Conservation (phyloP, 2,329 filamentous ascomycete species). For the Teratosphaeria pseudoeucalypti region DNA sequence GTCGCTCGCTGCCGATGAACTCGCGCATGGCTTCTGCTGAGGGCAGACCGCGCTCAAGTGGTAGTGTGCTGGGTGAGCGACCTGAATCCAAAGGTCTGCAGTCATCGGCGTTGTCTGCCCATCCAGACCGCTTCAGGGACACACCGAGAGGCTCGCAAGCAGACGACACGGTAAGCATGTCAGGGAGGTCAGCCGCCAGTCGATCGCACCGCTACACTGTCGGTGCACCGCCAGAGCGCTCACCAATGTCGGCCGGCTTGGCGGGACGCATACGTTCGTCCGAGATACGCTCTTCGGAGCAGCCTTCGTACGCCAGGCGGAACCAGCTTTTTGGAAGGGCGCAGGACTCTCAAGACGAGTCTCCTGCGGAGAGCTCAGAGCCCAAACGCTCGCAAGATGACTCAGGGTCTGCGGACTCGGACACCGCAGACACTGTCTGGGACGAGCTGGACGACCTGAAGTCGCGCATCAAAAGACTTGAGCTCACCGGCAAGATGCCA, state of each 20-base stretch:
- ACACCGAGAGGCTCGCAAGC: background rate
- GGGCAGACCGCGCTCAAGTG: constrained; percentile 12
- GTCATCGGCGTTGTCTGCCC: background rate
- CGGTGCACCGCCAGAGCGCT: constrained; percentile 7
- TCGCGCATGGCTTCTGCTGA: constrained; percentile 3
- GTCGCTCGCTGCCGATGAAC: constrained; percentile 7
- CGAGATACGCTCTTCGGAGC: constrained; percentile 14
- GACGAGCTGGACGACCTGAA: constrained; percentile 95
- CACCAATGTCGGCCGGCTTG: constrained; percentile 11
- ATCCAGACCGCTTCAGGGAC: background rate
- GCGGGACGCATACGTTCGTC: constrained; percentile 16
- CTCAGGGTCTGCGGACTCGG: constrained; percentile 76
- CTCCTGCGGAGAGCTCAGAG: constrained; percentile 31
- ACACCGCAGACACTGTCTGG: constrained; percentile 87
- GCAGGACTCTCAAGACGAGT: constrained; percentile 14
- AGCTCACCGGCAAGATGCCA: constrained; percentile 78
- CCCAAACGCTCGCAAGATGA: constrained; percentile 40
- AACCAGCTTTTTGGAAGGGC: constrained; percentile 16
- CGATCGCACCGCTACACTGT: constrained; percentile 12
- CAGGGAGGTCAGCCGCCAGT: constrained; percentile 12
- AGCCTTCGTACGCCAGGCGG: constrained; percentile 14
- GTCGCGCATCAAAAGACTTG: constrained; percentile 79
- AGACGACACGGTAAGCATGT: constrained; percentile 14
- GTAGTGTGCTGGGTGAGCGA: constrained; percentile 7
- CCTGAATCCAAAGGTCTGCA: constrained; percentile 9